Evolutionary conservation across 2,329 filamentous ascomycete species (phyloP).

Genomic region (Aspergillus ochraceoroseus): DNA sequence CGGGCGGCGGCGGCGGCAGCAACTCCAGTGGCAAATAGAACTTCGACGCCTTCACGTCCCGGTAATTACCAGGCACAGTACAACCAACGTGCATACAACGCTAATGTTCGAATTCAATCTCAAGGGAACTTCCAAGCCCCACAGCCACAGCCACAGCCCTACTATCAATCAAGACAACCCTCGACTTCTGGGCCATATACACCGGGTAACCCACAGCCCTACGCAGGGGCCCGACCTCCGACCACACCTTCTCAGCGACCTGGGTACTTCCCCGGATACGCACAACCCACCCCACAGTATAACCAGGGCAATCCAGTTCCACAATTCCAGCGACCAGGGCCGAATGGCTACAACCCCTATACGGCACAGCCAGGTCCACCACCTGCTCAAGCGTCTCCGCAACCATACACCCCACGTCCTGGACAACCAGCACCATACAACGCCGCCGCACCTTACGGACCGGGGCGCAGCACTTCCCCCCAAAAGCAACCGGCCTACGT

Average conservation of each 20-base stretch:
- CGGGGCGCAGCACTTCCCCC: slow-evolving; percentile 31
- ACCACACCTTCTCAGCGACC: slow-evolving; percentile 37
- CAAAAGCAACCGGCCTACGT: slow-evolving; percentile 32
- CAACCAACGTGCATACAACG: slow-evolving; percentile 33
- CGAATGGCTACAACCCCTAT: slow-evolving; percentile 37
- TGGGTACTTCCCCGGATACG: slow-evolving; percentile 34
- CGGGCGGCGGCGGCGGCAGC: slow-evolving; percentile 31
- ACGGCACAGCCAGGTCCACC: slow-evolving; percentile 28
- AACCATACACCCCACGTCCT: slow-evolving; percentile 35
- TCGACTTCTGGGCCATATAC: slow-evolving; percentile 33
- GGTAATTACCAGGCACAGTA: slow-evolving; percentile 31
- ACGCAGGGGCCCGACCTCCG: slow-evolving; percentile 31
- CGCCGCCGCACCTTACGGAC: slow-evolving; percentile 22
- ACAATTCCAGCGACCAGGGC: slow-evolving; percentile 40
- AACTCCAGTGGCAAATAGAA: slow-evolving; percentile 30
- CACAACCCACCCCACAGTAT: slow-evolving; percentile 33
- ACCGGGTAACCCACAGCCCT: slow-evolving; percentile 29
- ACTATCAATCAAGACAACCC: slow-evolving; percentile 31
- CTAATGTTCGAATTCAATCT: slow-evolving; percentile 29
- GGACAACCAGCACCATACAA: slow-evolving; percentile 33
- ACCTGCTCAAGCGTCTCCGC: slow-evolving; percentile 32
- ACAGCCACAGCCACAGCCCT: slow-evolving; percentile 30
- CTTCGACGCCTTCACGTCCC: slow-evolving; percentile 35
- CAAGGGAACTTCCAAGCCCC: slow-evolving; percentile 28
- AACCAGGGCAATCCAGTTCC: slow-evolving; percentile 31